Evolutionary conservation across 495 filamentous ascomycete genomes (phyloP).

Genomic region (Pyrenula massariospora): DNA sequence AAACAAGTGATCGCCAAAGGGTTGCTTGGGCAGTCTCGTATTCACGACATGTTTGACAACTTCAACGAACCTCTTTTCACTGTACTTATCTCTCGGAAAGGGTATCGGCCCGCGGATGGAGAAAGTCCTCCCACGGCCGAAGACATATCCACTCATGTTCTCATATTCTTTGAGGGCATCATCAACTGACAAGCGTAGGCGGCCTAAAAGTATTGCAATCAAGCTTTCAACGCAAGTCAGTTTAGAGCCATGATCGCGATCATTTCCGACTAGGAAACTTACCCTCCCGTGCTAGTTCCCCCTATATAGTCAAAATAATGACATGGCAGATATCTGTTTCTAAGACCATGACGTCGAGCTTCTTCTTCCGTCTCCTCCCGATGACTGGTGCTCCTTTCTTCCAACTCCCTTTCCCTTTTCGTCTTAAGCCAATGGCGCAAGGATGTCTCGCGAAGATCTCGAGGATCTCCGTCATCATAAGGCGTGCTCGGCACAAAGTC

Average conservation of each 20-base stretch:
- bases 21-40: constrained; percentile 4
- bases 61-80: constrained; percentile 5
- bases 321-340: constrained; percentile 7
- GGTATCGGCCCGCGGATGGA: constrained; percentile 1
- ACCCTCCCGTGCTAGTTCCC: constrained; percentile 12
- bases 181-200: constrained; percentile 38
- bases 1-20: constrained; percentile 8
- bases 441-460: background rate
- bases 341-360: background rate
- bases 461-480: background rate
- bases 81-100: constrained; percentile 10
- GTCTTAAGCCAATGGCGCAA: background rate
- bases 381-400: constrained; percentile 1
- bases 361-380: background rate
- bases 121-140: constrained; percentile 19
- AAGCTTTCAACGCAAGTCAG: constrained; percentile 17
- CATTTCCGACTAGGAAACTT: background rate
- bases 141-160: constrained; percentile 29
- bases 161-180: constrained; percentile 37
- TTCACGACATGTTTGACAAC: constrained; percentile 9
- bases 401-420: background rate
- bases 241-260: background rate
- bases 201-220: constrained; percentile 42
- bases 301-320: constrained; percentile 17
- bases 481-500: background rate